Conservation (phyloP, 2,329 filamentous ascomycete genomes). For the Pseudogymnoascus sp. region DNA sequence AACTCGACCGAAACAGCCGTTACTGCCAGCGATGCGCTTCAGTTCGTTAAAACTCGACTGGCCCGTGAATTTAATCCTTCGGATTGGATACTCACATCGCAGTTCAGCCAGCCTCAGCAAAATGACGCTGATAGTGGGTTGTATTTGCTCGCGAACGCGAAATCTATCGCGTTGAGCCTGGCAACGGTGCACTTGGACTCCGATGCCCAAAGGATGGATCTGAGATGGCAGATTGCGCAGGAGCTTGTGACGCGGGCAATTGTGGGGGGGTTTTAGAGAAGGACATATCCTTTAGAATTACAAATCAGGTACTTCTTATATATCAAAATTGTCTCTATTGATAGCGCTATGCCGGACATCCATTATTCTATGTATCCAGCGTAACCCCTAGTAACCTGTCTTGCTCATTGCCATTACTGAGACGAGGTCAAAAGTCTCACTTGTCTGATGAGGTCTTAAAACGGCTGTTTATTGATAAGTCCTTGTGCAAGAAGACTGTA, state of each 20-base stretch:
- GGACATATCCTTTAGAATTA: neutral
- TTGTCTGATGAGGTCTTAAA: conserved; percentile 17
- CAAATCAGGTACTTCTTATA: no score
- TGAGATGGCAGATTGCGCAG: neutral
- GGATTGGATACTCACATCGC: neutral
- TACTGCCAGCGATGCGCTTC: neutral
- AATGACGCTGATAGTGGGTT: neutral
- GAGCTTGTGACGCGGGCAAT: neutral
- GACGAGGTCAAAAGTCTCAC: conserved; percentile 16
- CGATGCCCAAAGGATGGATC: neutral
- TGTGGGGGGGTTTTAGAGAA: neutral
- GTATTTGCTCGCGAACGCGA: neutral
- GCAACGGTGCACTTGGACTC: neutral
- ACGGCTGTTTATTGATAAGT: conserved; percentile 13
- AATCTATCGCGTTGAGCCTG: neutral
- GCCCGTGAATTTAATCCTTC: neutral
- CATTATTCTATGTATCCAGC: neutral
- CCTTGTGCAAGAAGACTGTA: conserved; percentile 9
- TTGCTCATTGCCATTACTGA: conserved; percentile 4
- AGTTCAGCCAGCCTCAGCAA: neutral
- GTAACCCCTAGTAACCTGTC: neutral
- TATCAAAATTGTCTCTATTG: neutral
- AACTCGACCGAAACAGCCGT: neutral
- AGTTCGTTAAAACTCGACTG: neutral
- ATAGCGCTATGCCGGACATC: neutral